Evolutionary conservation across 805 yeast genomes (phyloP), one percentile per base, ranked within the genome.

Genomic region (Myxozyma udenii): DNA sequence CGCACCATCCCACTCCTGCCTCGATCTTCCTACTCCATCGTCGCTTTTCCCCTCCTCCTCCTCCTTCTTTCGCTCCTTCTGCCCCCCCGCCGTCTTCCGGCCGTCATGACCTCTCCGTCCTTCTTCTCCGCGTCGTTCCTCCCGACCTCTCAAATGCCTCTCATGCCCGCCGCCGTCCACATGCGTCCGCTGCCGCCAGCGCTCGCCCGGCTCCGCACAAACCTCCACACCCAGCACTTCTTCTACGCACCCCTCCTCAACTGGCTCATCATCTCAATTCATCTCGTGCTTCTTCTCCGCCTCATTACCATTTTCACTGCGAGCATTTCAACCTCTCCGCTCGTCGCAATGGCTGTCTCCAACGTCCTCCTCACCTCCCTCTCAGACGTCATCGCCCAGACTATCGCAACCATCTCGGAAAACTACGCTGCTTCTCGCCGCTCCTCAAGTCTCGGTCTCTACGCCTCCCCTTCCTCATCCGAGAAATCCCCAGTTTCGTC

Each of bases 361-460:
- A 91, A 91, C 64, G 69, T 86, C 25, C 81, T 90, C 3, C 72
- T 91, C 3, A 87, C 82, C 66, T 96, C 96, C 0, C 81, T 88
- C n/a, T 89, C 97, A 0, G 98, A 91, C 66, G 80, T 90, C 0
- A 65, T 90, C 56, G 98, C 98, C 0, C 98, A 91, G 67, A 76
- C 85, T 2, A 72, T 88, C 3, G 63, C 78, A 3, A 69, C 75
- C 30, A 66, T 71, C 47, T 51, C 62, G 5, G 62, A 65, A 21
- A 63, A 66, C 44, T 44, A 53, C 42, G 53, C 45, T n/a, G 44
- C 41, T 32, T 48, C 55, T 18, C 46, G 58, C 33, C 61, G 55
- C 50, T 46, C 45, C 23, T 35, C 44, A 9, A 35, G 37, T 22
- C 54, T 57, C 24, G 58, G 58, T 19, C 7, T 40, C 24, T 24